Evolutionary conservation across 306 rosid genomes (phyloP).

Genomic region (Citrullus colocynthis): DNA sequence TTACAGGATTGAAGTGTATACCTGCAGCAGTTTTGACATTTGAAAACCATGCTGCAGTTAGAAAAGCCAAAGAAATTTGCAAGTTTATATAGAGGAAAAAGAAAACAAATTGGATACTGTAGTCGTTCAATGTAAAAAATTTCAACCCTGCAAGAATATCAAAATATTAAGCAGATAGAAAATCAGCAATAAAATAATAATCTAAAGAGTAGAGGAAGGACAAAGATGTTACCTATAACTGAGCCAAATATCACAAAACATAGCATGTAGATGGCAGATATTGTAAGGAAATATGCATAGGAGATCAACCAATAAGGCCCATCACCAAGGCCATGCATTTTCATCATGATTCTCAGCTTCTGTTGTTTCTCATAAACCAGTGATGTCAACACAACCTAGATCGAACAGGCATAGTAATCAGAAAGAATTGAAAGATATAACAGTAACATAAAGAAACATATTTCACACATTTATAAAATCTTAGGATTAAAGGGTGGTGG

Average conservation of each 20-base stretch:
- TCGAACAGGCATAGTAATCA: conserved; percentile 5
- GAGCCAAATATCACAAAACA: conserved; percentile 77
- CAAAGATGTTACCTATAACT: conserved; percentile 37
- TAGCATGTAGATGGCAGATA: conserved; percentile 53
- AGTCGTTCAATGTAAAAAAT: conserved; percentile 63
- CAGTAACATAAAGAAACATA: neutral
- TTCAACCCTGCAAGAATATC: conserved; percentile 50
- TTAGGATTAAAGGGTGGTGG: neutral
- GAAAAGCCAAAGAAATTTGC: conserved; percentile 73
- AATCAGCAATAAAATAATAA: neutral
- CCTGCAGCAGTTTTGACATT: conserved; percentile 80
- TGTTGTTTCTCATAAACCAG: conserved; percentile 80
- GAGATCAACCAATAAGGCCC: conserved; percentile 93
- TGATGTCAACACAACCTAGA: conserved; percentile 50
- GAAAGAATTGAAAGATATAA: neutral
- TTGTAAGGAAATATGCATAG: conserved; percentile 52
- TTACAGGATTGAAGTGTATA: conserved; percentile 15
- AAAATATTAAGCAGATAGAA: neutral
- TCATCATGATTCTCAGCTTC: conserved; percentile 91
- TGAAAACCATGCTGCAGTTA: conserved; percentile 49
- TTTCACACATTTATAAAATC: neutral
- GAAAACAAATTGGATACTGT: conserved; percentile 72
- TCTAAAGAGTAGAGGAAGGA: neutral
- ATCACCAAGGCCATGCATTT: conserved; percentile 97
- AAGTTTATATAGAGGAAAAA: conserved; percentile 68